phyloP scores from a whole-genome alignment of 2,329 filamentous ascomycete species.

The Aspergillus udagawae region DNA sequence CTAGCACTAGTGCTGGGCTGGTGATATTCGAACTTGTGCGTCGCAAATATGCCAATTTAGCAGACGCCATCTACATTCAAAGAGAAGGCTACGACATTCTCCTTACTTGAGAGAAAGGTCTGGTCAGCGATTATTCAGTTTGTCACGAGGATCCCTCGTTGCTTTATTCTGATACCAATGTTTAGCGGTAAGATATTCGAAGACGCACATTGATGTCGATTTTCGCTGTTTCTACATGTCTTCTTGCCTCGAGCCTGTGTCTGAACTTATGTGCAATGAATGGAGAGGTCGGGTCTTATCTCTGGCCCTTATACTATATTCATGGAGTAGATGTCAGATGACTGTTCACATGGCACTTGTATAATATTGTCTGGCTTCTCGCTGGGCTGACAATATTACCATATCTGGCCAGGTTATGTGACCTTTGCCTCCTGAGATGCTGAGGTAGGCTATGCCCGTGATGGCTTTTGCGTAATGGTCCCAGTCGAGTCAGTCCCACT shows the following conservation, averaged over 20 bases:
- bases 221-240: neutral
- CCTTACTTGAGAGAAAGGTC: conserved; percentile 38
- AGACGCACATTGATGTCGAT: neutral
- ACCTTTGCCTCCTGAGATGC: no score
- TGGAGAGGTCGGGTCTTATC: neutral
- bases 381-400: no score
- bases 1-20: conserved; percentile 60
- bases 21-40: conserved; percentile 63
- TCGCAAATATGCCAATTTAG: conserved; percentile 54
- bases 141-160: neutral
- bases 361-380: no score
- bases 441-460: no score
- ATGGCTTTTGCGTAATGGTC: no score
- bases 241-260: neutral
- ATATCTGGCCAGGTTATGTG: no score
- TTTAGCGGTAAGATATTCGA: neutral
- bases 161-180: neutral
- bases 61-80: conserved; percentile 52
- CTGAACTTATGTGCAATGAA: neutral
- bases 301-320: neutral
- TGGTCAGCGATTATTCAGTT: neutral
- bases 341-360: neutral
- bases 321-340: neutral
- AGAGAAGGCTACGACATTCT: conserved; percentile 62
- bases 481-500: no score